These are phyloP conservation scores for Hawksworthiomyces lignivorus DNA, from an alignment of 2,329 filamentous ascomycete species.

Conservation along the genomic window DNA sequence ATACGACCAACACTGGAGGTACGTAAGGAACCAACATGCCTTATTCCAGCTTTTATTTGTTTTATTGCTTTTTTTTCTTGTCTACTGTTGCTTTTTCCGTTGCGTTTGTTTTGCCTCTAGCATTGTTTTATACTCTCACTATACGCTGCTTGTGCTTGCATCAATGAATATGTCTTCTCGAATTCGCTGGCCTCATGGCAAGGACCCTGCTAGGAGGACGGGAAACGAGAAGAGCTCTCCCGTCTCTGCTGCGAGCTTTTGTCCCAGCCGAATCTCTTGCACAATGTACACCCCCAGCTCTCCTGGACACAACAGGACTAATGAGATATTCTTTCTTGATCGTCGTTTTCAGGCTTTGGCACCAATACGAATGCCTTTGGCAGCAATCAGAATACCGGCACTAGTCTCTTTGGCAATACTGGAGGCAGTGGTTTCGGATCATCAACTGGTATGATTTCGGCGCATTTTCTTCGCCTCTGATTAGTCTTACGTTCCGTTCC, in stretches of 20 bases:
- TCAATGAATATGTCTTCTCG: not conserved
- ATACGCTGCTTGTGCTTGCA: too few relatives aligned
- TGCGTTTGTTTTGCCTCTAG: not conserved
- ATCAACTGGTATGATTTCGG: slow-evolving; percentile 15
- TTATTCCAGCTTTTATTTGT: not conserved
- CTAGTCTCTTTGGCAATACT: slow-evolving; percentile 37
- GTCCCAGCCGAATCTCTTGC: not conserved
- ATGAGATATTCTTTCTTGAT: slow-evolving; percentile 11
- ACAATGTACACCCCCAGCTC: slow-evolving; percentile 5
- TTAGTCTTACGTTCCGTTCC: not conserved
- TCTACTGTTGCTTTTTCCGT: slow-evolving; percentile 1
- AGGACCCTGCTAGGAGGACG: too few relatives aligned
- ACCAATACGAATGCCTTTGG: slow-evolving; percentile 29
- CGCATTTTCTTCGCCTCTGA: not conserved
- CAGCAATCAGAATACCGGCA: slow-evolving; percentile 29
- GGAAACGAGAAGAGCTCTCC: too few relatives aligned
- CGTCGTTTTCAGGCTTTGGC: slow-evolving; percentile 25
- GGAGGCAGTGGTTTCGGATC: slow-evolving; percentile 15
- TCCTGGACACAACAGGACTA: slow-evolving; percentile 15
- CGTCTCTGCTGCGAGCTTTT: too few relatives aligned
- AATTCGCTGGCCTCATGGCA: too few relatives aligned
- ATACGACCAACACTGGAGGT: slow-evolving; percentile 39
- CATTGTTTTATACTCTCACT: too few relatives aligned
- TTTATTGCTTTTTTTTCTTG: slow-evolving; percentile 10
- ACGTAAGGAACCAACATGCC: slow-evolving; percentile 29